Base-by-base conservation (phyloP, 345 rosid genomes). In the Mercurialis annua region DNA sequence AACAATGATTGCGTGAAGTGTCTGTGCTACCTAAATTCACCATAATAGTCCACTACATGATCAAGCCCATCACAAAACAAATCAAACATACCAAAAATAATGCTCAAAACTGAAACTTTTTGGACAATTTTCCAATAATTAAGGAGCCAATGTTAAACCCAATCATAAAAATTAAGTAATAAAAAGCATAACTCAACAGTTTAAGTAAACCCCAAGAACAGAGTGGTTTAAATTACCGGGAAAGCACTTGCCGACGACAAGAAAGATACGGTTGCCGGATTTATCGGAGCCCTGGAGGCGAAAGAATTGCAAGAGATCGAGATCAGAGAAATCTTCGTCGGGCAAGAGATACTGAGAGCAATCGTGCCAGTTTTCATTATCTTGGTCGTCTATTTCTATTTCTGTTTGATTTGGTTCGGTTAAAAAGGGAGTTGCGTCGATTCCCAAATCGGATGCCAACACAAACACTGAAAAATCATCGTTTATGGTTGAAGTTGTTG, bases 291-390 rank as follows among this genome's bases (percentile, higher is more conserved):
- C 98, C 29, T 86, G 81, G 61, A 83, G 81, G 59, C 78, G 69
- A 65, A 93, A 82, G 85, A 94, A 89, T 33, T 81, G 97, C 43
- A 87, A 83, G 56, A 80, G 73, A 31, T 94, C 97, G 47, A 94
- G 97, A 85, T 89, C 95, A 55, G 93, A 81, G 87, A 91, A 91
- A 71, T 94, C 96, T 43, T 90, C 96, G 51, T 89, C 91, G 3
- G 78, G 66, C 0, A 74, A 72, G 52, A 84, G 86, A 65, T 77
- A 67, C 75, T 82, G 90, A 18, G 88, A 68, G 78, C 97, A 94
- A 71, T 90, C 95, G 64, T 89, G 95, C 97, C 99, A 94, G 36
- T 80, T 79, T 40, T 91, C 96, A 29, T 57, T 65, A 46, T 68
- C 77, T 14, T 76, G 87, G 31, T 81, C 77, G 27, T 48, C 60